Evolutionary conservation across 768 basidiomycete species (phyloP).

Genomic region (Gloeophyllum trabeum): DNA sequence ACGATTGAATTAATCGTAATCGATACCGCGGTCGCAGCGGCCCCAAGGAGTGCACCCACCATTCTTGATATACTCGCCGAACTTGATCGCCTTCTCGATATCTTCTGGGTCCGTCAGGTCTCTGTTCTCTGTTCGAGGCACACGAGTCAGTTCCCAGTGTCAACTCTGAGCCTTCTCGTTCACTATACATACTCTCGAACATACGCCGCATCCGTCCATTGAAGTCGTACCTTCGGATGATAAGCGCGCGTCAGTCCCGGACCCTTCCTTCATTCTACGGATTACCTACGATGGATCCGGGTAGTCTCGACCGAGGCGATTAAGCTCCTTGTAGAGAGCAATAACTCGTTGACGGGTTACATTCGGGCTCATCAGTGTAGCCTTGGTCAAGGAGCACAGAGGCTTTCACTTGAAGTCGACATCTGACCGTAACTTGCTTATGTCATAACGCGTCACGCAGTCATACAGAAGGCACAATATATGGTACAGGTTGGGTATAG

Average conservation of each 20-base stretch:
- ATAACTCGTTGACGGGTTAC: constrained; percentile 52
- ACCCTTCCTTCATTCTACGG: constrained; percentile 54
- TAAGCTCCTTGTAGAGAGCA: constrained; percentile 73
- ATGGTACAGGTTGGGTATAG: too few species aligned
- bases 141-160: too few species aligned
- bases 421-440: too few species aligned
- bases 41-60: constrained; percentile 32
- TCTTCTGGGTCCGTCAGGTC: constrained; percentile 53
- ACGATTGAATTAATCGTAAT: background rate
- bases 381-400: too few species aligned
- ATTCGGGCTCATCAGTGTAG: constrained; percentile 32
- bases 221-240: constrained; percentile 55
- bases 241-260: background rate
- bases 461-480: too few species aligned
- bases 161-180: too few species aligned
- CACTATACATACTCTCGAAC: constrained; percentile 57
- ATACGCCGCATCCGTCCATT: constrained; percentile 57
- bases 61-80: constrained; percentile 81
- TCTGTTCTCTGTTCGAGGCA: constrained; percentile 65
- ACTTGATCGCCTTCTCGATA: constrained; percentile 62
- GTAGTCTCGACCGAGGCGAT: constrained; percentile 71
- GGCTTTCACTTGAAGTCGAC: too few species aligned
- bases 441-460: too few species aligned
- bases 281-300: constrained; percentile 65
- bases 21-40: background rate